These are phyloP conservation scores for Cadophora luteo-olivacea DNA, from an alignment of 2,329 filamentous ascomycete genomes.

Conservation along the genomic window DNA sequence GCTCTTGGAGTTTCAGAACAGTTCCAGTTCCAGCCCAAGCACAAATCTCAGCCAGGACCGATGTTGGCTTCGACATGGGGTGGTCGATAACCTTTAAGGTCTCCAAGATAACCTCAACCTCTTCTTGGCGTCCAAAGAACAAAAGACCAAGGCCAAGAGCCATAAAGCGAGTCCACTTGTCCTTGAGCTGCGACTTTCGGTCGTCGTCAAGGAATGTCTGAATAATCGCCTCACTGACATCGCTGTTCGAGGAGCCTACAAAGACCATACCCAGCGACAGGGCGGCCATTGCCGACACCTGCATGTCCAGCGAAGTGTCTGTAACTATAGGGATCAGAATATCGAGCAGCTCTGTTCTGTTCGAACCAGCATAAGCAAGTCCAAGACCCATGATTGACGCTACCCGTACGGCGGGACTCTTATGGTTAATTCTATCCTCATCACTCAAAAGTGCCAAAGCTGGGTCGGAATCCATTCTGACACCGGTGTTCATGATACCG, in stretches of 20 bases:
- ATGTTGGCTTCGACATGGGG: slow-evolving; percentile 95
- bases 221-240: slow-evolving; percentile 91
- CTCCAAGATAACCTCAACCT: slow-evolving; percentile 97
- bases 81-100: slow-evolving; percentile 97
- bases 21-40: slow-evolving; percentile 98
- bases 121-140: slow-evolving; percentile 96
- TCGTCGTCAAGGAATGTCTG: slow-evolving; percentile 94
- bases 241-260: slow-evolving; percentile 88
- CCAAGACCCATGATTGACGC: slow-evolving; percentile 96
- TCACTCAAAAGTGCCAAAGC: slow-evolving; percentile 87
- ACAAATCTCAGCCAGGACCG: slow-evolving; percentile 93
- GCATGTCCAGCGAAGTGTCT: slow-evolving; percentile 87
- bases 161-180: slow-evolving; percentile 98
- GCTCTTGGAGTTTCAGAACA: slow-evolving; percentile 94
- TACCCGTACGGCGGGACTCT: slow-evolving; percentile 78
- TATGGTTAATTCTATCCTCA: slow-evolving; percentile 76
- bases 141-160: slow-evolving; percentile 90
- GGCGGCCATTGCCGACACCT: slow-evolving; percentile 94
- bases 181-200: slow-evolving; percentile 85
- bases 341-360: slow-evolving; percentile 88
- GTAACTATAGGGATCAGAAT: slow-evolving; percentile 84
- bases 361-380: slow-evolving; percentile 91
- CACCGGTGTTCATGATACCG: slow-evolving; percentile 94
- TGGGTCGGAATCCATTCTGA: slow-evolving; percentile 87
- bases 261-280: slow-evolving; percentile 89